Base-by-base conservation (phyloP, 176 grass and related monocot genomes). In the Oryza glaberrima region DNA sequence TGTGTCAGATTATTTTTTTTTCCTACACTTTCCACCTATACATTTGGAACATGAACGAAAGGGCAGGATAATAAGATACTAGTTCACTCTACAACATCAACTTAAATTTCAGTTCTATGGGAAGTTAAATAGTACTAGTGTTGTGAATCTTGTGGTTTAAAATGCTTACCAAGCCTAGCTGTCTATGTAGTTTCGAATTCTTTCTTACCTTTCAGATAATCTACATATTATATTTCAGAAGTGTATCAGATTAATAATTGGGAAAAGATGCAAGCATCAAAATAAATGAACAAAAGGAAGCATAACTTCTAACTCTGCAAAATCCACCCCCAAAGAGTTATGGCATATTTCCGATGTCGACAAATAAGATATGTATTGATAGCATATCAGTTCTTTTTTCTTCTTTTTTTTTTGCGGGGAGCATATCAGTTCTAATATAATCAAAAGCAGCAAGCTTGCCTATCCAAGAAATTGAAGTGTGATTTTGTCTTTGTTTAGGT, bases 211-310 rank as follows among this genome's bases (percentile, higher is more conserved):
- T 64, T 46, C 25, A 45, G 61, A 72, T 81, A 44, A 66, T 40
- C 43, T 86, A 19, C 9, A 20, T 58, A 60, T 9, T 25, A 5
- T 87, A 44, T 56, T 73, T 45, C 23, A 22, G 19, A 32, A 0
- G 45, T 25, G 64, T 70, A 44, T 72, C 25, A 64, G 26, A 73
- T 52, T 73, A 73, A 56, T 45, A 46, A n/a, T 61, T 82, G 34
- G 49, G 72, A 69, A 60, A 60, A 69, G 19, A 70, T 19, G 19
- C 3, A 65, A 19, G 67, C 19, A 72, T 3, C 15, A 28, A 51
- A 6, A 77, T 25, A 77, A 45, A 72, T 71, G 70, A 77, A 28
- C 25, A 76, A 82, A 81, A 45, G 13, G 69, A 41, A 73, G n/a
- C 17, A 73, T 3, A 66, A 7, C 44, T 43, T 83, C 35, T 67